A percentile compares a stretch with the other conserved stretches of the same genome.
These are phyloP conservation scores for Paecilomyces fulvus DNA, from an alignment of 2,329 filamentous ascomycete genomes.

Conservation along the genomic window DNA sequence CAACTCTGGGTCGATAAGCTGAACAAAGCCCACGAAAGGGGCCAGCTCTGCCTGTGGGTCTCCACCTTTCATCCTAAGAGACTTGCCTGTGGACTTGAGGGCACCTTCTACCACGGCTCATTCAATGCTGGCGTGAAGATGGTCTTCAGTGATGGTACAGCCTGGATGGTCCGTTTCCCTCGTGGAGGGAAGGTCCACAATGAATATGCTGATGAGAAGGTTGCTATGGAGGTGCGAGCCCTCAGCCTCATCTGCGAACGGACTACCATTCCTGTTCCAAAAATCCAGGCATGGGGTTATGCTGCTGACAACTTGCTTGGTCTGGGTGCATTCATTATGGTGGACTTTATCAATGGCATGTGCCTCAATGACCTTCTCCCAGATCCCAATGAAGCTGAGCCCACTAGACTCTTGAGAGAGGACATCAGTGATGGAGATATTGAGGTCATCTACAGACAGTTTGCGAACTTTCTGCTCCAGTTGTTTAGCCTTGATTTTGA, in stretches of 20 bases:
- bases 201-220: conserved; percentile 19
- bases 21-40: not conserved
- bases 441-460: conserved; percentile 18
- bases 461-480: conserved; percentile 21
- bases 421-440: conserved; percentile 19
- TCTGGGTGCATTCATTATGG: not conserved
- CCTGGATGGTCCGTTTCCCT: conserved; percentile 24
- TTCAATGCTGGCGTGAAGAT: conserved; percentile 27
- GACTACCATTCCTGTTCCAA: not conserved
- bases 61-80: conserved; percentile 26
- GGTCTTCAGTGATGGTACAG: conserved; percentile 19
- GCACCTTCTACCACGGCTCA: conserved; percentile 22
- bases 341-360: not conserved
- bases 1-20: not conserved
- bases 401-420: conserved; percentile 31
- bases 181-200: conserved; percentile 20
- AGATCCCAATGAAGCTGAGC: conserved; percentile 31
- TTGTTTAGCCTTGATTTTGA: conserved; percentile 22
- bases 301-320: not conserved
- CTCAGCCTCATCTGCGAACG: not conserved
- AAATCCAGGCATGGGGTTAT: not conserved
- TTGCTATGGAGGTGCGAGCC: conserved; percentile 9
- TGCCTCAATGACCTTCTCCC: conserved; percentile 14
- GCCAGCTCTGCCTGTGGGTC: conserved; percentile 15
- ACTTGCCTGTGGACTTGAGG: conserved; percentile 23